phyloP scores from a whole-genome alignment of 2,329 filamentous ascomycete genomes.

The Elsinoe necatrix region DNA sequence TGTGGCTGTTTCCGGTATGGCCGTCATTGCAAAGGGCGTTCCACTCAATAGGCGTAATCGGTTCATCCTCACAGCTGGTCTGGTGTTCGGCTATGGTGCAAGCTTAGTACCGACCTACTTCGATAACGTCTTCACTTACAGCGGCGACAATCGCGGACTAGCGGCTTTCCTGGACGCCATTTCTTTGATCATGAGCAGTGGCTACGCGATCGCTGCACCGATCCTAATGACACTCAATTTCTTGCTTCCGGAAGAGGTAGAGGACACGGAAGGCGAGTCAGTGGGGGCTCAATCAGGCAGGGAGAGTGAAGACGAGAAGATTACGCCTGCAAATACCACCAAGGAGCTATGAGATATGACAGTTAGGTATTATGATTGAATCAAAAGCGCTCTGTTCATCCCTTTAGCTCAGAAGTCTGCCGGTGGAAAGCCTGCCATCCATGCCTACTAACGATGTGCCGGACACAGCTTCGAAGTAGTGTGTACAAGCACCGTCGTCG shows the following conservation, averaged over 20 bases:
- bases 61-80: conserved; percentile 69
- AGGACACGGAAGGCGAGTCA: conserved; percentile 44
- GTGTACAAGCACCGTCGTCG: no score
- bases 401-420: neutral
- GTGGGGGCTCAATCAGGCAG: neutral
- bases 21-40: conserved; percentile 59
- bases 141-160: conserved; percentile 57
- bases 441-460: no score
- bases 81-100: conserved; percentile 60
- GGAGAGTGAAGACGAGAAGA: conserved; percentile 2
- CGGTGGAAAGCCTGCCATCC: no score
- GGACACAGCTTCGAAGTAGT: no score
- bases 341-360: neutral
- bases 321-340: neutral
- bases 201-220: conserved; percentile 66
- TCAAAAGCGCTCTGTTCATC: neutral
- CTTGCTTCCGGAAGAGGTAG: conserved; percentile 63
- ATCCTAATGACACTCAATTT: conserved; percentile 67
- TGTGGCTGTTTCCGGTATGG: conserved; percentile 68
- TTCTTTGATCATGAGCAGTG: conserved; percentile 44
- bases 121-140: conserved; percentile 62
- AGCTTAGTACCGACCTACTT: conserved; percentile 47
- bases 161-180: conserved; percentile 65
- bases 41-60: conserved; percentile 71
- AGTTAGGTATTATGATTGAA: neutral